Evolutionary conservation across 306 rosid genomes (phyloP), one percentile per base, ranked within the genome.

Genomic region (Cercis canadensis): DNA sequence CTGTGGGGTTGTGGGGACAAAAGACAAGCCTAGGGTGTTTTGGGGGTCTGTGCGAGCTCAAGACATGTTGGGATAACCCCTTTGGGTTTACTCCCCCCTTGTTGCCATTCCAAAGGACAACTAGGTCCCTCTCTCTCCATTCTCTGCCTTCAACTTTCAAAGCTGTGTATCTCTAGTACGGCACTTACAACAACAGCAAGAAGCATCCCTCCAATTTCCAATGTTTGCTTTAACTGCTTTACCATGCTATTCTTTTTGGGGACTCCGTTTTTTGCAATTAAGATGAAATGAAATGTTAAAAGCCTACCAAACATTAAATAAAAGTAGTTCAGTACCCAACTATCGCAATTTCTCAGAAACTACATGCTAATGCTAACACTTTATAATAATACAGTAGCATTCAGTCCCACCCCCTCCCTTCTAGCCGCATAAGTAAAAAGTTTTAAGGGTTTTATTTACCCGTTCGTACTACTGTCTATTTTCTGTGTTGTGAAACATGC

Each of bases 1-100:
- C 7, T 37, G 87, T 83, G 88, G 83, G 89, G 73, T 55, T 76
- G 88, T 78, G 80, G 85, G 92, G 81, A 65, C 83, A 78, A 74
- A 34, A 46, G 65, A 75, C 72, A 70, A 57, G 74, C n/a, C 24
- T 65, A 17, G 74, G 80, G 81, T 73, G 74, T 59, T 74, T 69
- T 65, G 15, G 77, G 80, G 82, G 55, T 44, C 55, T 24, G 69
- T 64, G 74, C 39, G 39, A 53, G 53, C 40, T 62, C 12, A 58
- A 76, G 81, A 72, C 75, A 81, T 41, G 47, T 46, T 69, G 70
- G 80, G 73, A 57, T 78, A 61, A 66, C 12, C 37, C 67, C 79
- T 41, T 74, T 49, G 71, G 81, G 75, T 75, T 75, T 75, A 66
- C 75, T n/a, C n/a, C 51, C 69, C 60, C 24, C 54, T 56, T 86